phyloP scores from a whole-genome alignment of 2,329 filamentous ascomycete species.

The Pseudocercospora macadamiae region DNA sequence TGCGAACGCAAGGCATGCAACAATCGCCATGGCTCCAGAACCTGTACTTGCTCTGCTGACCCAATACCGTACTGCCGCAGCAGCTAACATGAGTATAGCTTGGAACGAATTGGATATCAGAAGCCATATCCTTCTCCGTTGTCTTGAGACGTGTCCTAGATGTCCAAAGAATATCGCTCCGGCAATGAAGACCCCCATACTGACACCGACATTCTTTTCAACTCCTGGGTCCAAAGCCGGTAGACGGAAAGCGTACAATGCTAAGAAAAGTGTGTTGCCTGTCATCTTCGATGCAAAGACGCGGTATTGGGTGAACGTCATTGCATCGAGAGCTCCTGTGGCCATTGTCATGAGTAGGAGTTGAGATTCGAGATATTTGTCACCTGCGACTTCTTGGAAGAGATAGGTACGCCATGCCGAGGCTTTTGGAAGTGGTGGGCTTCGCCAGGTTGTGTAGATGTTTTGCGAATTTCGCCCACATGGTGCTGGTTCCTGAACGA shows the following conservation, averaged over 20 bases:
- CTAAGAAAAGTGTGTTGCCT: constrained; percentile 41
- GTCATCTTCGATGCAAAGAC: constrained; percentile 37
- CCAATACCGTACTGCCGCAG: constrained; percentile 31
- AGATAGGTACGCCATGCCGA: constrained; percentile 30
- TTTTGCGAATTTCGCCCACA: background rate
- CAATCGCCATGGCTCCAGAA: constrained; percentile 24
- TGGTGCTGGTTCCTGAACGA: constrained; percentile 4
- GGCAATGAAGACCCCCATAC: constrained; percentile 30
- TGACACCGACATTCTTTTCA: constrained; percentile 30
- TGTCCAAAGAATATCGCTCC: constrained; percentile 34
- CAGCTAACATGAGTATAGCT: constrained; percentile 28
- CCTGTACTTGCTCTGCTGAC: constrained; percentile 15
- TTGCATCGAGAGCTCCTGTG: constrained; percentile 34
- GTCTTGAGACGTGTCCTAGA: constrained; percentile 29
- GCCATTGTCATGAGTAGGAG: constrained; percentile 35
- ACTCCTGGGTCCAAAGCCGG: constrained; percentile 19
- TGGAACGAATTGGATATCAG: constrained; percentile 30
- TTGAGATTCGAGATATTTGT: constrained; percentile 31
- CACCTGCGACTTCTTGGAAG: constrained; percentile 31
- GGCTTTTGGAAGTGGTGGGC: constrained; percentile 16
- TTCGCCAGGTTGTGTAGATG: background rate
- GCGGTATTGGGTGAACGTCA: constrained; percentile 35
- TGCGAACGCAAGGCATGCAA: constrained; percentile 28
- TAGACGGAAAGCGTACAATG: constrained; percentile 25
- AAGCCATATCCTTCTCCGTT: constrained; percentile 32